Percentiles rank a stretch among this genome's conserved stretches.
These are phyloP conservation scores for Ammopiptanthus mongolicus DNA, from an alignment of 306 rosid genomes.

Conservation along the genomic window DNA sequence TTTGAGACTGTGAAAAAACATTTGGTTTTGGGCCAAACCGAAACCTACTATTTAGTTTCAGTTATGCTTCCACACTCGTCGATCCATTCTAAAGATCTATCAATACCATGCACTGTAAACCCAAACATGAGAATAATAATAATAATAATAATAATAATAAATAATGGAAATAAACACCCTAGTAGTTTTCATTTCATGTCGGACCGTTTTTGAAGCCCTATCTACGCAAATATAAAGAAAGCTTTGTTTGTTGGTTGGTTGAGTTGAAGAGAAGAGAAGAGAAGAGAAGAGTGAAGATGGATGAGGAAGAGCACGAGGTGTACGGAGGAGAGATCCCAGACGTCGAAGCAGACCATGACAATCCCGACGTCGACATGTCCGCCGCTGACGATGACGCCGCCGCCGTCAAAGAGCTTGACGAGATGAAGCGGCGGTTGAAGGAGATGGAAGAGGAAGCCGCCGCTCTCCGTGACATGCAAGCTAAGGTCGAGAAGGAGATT, in stretches of 20 bases:
- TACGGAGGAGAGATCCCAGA: conserved; percentile 96
- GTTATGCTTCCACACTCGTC: too few species aligned
- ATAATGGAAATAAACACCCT: too few species aligned
- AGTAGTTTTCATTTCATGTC: too few species aligned
- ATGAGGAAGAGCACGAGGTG: conserved; percentile 93
- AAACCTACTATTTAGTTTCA: too few species aligned
- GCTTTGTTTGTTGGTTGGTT: not conserved
- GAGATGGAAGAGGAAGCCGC: conserved; percentile 98
- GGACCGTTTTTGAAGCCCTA: not conserved
- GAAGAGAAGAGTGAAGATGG: conserved; percentile 43
- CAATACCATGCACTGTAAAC: not conserved
- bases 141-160: too few species aligned
- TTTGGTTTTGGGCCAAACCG: not conserved
- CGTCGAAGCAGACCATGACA: conserved; percentile 54
- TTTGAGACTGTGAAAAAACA: not conserved
- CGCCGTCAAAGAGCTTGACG: conserved; percentile 86
- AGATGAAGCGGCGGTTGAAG: conserved; percentile 90
- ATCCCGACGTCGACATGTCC: conserved; percentile 70
- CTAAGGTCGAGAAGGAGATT: conserved; percentile 94
- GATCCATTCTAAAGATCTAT: not conserved
- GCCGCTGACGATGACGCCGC: conserved; percentile 74
- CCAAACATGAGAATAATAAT: too few species aligned
- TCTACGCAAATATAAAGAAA: not conserved
- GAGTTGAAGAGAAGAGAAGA: not conserved
- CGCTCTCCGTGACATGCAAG: conserved; percentile 96